These are phyloP conservation scores for Tripterygium wilfordii DNA, from an alignment of 177 flowering plant species.

Conservation along the genomic window DNA sequence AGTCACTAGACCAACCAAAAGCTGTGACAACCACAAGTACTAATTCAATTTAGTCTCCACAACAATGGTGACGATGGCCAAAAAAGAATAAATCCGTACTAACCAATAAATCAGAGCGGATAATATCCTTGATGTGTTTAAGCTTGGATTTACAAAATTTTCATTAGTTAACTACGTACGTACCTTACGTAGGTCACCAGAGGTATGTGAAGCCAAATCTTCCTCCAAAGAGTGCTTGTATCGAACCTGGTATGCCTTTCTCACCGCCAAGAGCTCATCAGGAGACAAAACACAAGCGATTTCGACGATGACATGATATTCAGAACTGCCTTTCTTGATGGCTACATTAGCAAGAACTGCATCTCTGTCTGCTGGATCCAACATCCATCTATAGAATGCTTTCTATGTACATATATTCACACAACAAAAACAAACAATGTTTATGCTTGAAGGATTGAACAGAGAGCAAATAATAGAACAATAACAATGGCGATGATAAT, in stretches of 20 bases:
- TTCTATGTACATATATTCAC: no score
- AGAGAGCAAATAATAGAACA: no score
- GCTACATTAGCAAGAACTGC: slow-evolving; percentile 66
- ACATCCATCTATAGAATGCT: slow-evolving; percentile 77
- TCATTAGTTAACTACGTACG: no score
- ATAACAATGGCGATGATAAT: neutral
- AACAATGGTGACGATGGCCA: no score
- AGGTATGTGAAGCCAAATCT: slow-evolving; percentile 59
- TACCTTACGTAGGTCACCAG: slow-evolving; percentile 64
- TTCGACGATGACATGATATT: slow-evolving; percentile 54
- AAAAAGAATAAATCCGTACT: no score
- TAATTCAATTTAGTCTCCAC: no score
- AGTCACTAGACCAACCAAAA: slow-evolving; percentile 56
- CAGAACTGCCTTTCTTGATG: slow-evolving; percentile 25
- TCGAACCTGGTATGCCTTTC: slow-evolving; percentile 59
- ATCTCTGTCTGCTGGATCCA: slow-evolving; percentile 68
- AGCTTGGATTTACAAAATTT: no score
- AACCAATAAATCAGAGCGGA: no score
- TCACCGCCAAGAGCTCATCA: slow-evolving; percentile 59
- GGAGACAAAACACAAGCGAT: slow-evolving; percentile 44
- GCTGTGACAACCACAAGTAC: slow-evolving; percentile 33
- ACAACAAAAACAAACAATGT: no score
- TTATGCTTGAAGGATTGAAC: no score
- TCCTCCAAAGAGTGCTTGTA: slow-evolving; percentile 80
- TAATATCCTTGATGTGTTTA: no score